Evolutionary conservation across 345 rosid species (phyloP), one percentile per base, ranked within the genome.

Genomic region (Erucastrum elatum): DNA sequence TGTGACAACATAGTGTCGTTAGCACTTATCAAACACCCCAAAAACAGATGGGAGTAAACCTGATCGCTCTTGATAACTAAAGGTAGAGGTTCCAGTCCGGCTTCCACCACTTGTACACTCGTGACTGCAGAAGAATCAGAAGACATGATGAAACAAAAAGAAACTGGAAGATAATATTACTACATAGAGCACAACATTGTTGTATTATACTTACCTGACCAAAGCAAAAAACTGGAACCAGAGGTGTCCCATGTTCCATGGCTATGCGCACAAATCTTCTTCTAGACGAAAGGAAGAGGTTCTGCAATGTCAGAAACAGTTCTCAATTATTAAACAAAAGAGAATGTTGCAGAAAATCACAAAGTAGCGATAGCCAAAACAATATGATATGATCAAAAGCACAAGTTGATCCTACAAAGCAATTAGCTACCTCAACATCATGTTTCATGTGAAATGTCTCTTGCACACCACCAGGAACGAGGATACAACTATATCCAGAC

Each of bases 381-480:
- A 55, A 62, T 6, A 80, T n/a, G 21, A 65, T 30, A 65, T 8
- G 37, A 71, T 27, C 10, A 30, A 71, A 13, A 44, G 15, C 39
- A 58, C 30, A 75, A 61, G 46, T 37, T 33, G 60, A 59, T 39
- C 64, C 21, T 25, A 71, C 12, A 2, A n/a, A n/a, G n/a, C n/a
- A n/a, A n/a, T n/a, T n/a, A n/a, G 37, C 1, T 64, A 91, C 98
- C 99, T 95, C 98, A 29, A 80, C 80, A 27, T 75, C 96, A 30
- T 68, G 92, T 76, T 89, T 87, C 97, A 93, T 84, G 65, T 76
- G 84, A 74, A 82, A 88, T 27, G 86, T 82, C 88, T 95, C 99
- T 70, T 91, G 99, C 64, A 91, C 93, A 63, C 99, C 97, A 82
- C 99, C 99, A 5, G 99, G 99, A 49, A 93, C 88, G 30, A 95